A percentile compares a stretch with the other conserved stretches of the same genome.
Evolutionary conservation across 2,329 filamentous ascomycete genomes (phyloP).

Genomic region (Fusarium miscanthi): DNA sequence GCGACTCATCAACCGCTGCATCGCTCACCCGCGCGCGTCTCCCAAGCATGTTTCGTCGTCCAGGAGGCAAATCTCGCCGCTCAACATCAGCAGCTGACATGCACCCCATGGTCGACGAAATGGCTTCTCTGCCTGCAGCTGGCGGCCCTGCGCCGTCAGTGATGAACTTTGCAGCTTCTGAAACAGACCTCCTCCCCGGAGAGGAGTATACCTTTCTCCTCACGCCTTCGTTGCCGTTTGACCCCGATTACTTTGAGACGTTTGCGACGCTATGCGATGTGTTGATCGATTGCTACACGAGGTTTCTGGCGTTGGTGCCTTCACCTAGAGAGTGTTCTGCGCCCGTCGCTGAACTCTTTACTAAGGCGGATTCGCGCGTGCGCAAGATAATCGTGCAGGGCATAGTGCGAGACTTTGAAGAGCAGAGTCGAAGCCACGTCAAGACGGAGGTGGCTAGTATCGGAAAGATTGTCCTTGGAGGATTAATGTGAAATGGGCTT

Average conservation of each 20-base stretch:
- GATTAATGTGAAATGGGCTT: slow-evolving; percentile 70
- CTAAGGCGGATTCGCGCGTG: slow-evolving; percentile 86
- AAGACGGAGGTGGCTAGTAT: slow-evolving; percentile 87
- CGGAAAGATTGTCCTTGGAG: slow-evolving; percentile 88
- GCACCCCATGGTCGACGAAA: slow-evolving; percentile 48
- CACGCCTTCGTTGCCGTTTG: slow-evolving; percentile 93
- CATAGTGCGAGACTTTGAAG: slow-evolving; percentile 93
- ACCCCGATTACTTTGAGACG: slow-evolving; percentile 96
- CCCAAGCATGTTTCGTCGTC: slow-evolving; percentile 83
- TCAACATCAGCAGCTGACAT: slow-evolving; percentile 62
- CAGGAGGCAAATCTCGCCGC: slow-evolving; percentile 67
- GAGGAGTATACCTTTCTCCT: slow-evolving; percentile 90
- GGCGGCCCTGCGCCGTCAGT: slow-evolving; percentile 55
- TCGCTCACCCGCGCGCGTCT: slow-evolving; percentile 82
- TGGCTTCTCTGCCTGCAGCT: slow-evolving; percentile 42
- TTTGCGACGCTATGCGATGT: slow-evolving; percentile 97
- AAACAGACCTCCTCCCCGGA: slow-evolving; percentile 76
- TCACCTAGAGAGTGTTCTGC: slow-evolving; percentile 78
- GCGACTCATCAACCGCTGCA: slow-evolving; percentile 77
- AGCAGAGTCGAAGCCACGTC: slow-evolving; percentile 78
- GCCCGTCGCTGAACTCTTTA: slow-evolving; percentile 83
- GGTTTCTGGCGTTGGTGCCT: slow-evolving; percentile 79
- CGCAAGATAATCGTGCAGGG: slow-evolving; percentile 90
- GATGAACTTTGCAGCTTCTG: slow-evolving; percentile 68
- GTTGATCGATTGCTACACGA: slow-evolving; percentile 89